Percentiles rank a stretch among this genome's conserved stretches.
Evolutionary conservation across 2,329 filamentous ascomycete genomes (phyloP).

Genomic region (Trichophyton simii): DNA sequence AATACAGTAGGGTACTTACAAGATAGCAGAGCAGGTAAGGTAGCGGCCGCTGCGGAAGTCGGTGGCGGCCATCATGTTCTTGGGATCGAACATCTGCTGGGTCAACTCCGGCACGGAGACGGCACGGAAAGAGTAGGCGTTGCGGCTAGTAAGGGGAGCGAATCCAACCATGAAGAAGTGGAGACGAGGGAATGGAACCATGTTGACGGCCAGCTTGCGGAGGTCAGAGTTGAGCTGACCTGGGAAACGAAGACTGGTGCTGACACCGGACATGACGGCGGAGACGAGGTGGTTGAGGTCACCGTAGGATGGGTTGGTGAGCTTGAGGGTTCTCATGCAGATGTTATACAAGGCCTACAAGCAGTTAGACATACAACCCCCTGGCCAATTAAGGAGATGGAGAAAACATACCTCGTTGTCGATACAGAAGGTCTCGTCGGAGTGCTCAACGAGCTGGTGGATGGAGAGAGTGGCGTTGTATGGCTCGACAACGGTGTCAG

Average conservation of each 20-base stretch:
- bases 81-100: constrained; percentile 99
- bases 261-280: constrained; percentile 98
- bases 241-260: constrained; percentile 96
- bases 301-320: constrained; percentile 95
- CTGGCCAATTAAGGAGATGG: not conserved
- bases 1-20: constrained; percentile 40
- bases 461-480: constrained; percentile 99
- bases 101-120: constrained; percentile 96
- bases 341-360: constrained; percentile 87
- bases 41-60: constrained; percentile 99
- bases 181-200: constrained; percentile 99
- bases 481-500: constrained; percentile 97
- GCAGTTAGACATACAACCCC: not conserved
- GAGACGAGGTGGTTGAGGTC: constrained; percentile 99
- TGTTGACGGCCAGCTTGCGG: constrained; percentile 99
- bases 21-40: constrained; percentile 98
- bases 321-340: constrained; percentile 99
- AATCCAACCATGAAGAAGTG: constrained; percentile 99
- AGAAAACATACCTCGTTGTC: constrained; percentile 69
- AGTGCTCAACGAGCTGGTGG: constrained; percentile 99
- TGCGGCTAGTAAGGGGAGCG: constrained; percentile 88
- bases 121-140: constrained; percentile 89
- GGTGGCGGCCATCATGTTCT: constrained; percentile 99
- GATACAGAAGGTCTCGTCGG: constrained; percentile 99
- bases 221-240: constrained; percentile 99